Evolutionary conservation across 192 early-diverging fungal species (phyloP).

Genomic region (Backusella tuberculispora): DNA sequence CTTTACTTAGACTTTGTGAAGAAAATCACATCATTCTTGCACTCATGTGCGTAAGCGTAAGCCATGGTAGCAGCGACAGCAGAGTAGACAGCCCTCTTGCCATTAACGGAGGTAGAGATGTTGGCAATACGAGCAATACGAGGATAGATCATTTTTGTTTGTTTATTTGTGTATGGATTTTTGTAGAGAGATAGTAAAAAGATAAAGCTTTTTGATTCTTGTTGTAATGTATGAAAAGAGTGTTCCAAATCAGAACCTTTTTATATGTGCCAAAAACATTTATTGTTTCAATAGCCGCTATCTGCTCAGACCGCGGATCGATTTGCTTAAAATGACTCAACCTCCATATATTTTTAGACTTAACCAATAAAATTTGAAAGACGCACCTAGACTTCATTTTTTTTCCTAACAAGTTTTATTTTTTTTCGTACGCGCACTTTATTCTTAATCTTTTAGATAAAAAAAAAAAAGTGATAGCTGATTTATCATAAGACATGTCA

Average conservation of each 20-base stretch:
- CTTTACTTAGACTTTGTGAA: constrained; percentile 30
- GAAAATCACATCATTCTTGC: constrained; percentile 40
- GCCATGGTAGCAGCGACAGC: constrained; percentile 16
- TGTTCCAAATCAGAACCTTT: background rate
- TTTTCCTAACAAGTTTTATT: background rate
- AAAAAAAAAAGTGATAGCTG: background rate
- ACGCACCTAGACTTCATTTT: background rate
- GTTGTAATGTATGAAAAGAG: constrained; percentile 5
- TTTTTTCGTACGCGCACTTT: background rate
- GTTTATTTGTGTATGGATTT: background rate
- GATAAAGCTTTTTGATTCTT: background rate
- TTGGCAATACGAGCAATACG: constrained; percentile 16
- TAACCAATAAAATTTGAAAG: background rate
- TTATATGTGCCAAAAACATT: constrained; percentile 3
- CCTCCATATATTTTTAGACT: constrained; percentile 12
- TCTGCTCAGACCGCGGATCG: constrained; percentile 13
- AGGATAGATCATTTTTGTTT: constrained; percentile 14
- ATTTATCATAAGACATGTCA: background rate
- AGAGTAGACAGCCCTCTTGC: constrained; percentile 10
- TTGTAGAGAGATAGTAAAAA: too few species aligned
- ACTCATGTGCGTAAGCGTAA: constrained; percentile 30
- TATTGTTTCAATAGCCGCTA: background rate
- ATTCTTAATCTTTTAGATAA: constrained; percentile 8
- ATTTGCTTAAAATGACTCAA: constrained; percentile 11
- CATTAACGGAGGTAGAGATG: constrained; percentile 4